Evolutionary conservation across 2,329 filamentous ascomycete genomes (phyloP).

Genomic region (Colletotrichum sp.): DNA sequence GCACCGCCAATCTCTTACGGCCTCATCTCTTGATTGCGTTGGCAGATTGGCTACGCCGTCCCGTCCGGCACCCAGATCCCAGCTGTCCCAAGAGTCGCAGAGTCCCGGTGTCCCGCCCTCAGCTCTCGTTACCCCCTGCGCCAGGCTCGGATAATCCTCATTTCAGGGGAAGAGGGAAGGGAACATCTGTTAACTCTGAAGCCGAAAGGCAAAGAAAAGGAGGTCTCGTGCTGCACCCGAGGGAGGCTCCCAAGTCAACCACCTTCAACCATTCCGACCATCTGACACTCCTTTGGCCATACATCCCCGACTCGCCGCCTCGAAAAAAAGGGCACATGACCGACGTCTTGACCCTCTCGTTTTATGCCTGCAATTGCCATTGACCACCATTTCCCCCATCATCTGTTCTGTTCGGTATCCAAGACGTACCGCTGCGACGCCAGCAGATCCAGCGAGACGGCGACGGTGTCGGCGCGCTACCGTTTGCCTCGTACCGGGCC

Average conservation of each 20-base stretch:
- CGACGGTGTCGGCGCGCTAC: neutral
- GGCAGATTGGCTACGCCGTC: constrained; percentile 6
- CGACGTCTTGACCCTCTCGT: neutral
- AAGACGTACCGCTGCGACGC: neutral
- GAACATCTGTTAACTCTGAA: neutral
- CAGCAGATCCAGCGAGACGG: neutral
- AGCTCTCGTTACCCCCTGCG: neutral
- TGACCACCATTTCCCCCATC: neutral
- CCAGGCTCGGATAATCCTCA: constrained; percentile 18
- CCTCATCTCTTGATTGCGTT: neutral
- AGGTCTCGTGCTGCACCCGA: constrained; percentile 13
- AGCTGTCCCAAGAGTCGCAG: neutral
- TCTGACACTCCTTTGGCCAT: constrained; percentile 9
- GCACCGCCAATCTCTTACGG: neutral
- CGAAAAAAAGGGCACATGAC: constrained; percentile 4
- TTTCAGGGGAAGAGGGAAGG: constrained; percentile 6
- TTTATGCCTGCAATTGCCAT: neutral
- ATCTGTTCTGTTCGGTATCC: neutral
- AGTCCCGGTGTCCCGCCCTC: neutral
- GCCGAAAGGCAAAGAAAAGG: constrained; percentile 1
- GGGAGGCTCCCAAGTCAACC: neutral
- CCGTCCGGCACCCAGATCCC: constrained; percentile 6
- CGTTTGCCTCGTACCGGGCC: neutral
- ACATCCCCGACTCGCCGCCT: neutral
- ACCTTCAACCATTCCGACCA: constrained; percentile 7